phyloP scores from a whole-genome alignment of 345 rosid species.

The Adansonia digitata region DNA sequence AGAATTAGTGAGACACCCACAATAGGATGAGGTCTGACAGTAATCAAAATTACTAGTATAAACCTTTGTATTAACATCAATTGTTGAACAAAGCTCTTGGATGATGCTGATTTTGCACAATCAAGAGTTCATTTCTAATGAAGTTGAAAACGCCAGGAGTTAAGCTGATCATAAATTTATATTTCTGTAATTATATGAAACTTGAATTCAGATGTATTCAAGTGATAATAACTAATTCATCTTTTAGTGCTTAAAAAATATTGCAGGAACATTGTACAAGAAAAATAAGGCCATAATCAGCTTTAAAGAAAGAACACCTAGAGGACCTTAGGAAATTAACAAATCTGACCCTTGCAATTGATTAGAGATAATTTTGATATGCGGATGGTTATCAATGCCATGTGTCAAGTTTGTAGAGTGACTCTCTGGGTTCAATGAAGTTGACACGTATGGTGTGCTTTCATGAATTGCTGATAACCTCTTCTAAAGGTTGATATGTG shows the following conservation, averaged over 20 bases:
- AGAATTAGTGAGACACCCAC: too few relatives aligned
- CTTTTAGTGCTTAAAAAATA: neutral
- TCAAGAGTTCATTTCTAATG: neutral
- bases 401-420: neutral
- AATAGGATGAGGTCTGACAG: too few relatives aligned
- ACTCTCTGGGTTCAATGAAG: neutral
- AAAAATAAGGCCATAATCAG: neutral
- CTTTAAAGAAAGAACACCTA: neutral
- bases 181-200: neutral
- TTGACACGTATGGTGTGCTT: neutral
- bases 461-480: constrained; percentile 9
- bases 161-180: neutral
- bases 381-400: constrained; percentile 15
- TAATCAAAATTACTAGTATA: too few relatives aligned
- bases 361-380: too few relatives aligned
- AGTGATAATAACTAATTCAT: neutral
- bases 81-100: neutral
- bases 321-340: neutral
- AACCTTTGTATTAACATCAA: neutral
- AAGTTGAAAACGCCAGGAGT: neutral
- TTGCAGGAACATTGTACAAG: neutral
- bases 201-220: neutral
- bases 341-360: neutral
- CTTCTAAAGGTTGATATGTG: constrained; percentile 5
- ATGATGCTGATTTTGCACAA: neutral